Percentiles rank a stretch among this genome's conserved stretches.
Evolutionary conservation across 345 rosid genomes (phyloP).

Genomic region (Populus alba): DNA sequence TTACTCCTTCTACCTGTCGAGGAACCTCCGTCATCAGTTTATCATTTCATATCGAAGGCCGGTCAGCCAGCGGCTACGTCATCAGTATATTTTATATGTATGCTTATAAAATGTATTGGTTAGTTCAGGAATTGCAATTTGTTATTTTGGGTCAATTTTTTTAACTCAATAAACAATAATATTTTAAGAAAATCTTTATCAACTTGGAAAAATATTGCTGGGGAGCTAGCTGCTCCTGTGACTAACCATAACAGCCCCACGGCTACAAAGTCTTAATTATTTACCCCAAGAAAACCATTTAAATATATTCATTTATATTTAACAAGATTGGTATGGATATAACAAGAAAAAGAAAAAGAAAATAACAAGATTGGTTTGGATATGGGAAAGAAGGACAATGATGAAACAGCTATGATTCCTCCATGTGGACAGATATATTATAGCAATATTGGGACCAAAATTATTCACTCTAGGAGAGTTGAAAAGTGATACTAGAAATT

Average conservation of each 20-base stretch:
- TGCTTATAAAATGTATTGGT: no score
- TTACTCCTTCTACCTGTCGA: background rate
- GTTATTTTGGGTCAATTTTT: no score
- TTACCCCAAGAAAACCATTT: background rate
- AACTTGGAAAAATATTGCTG: constrained; percentile 15
- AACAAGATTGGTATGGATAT: background rate
- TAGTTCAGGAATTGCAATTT: no score
- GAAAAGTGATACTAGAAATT: constrained; percentile 67
- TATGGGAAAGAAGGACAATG: background rate
- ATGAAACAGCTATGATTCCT: background rate
- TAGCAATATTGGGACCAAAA: constrained; percentile 37
- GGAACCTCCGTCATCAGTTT: background rate
- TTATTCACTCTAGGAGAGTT: constrained; percentile 54
- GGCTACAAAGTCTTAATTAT: background rate
- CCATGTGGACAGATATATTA: constrained; percentile 22
- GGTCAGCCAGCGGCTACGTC: background rate
- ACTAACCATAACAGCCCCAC: background rate
- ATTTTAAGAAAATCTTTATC: no score
- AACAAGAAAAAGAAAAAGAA: background rate
- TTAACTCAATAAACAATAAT: no score
- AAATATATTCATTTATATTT: no score
- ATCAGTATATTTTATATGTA: no score
- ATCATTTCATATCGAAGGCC: background rate
- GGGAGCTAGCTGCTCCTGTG: background rate
- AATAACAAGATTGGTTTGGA: background rate